Base-by-base conservation (phyloP, 129 eudicot genomes). In the Escallonia rubra region DNA sequence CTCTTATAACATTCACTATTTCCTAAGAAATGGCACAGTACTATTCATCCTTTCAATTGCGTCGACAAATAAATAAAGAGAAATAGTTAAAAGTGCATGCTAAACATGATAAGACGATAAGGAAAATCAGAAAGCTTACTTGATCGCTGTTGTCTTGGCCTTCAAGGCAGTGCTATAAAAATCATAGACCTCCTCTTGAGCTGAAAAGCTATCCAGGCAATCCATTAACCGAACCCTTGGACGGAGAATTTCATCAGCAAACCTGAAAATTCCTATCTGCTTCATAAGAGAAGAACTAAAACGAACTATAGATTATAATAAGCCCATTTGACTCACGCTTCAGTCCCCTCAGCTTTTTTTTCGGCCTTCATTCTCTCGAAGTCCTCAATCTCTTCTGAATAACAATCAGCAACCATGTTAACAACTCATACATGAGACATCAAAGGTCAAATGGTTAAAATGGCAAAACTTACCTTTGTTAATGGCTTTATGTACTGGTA, bases 191-290 rank as follows among this genome's bases (percentile, higher is more conserved):
- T 89, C 99, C 82, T 89, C 99, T 10, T 83, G 87, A 73, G 78
- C 76, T 53, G 93, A 82, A 77, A 82, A 94, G 81, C 83, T 80
- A 50, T 83, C 80, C 71, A 94, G 55, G 67, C 99, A 94, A 64
- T 81, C 97, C 67, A 79, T 77, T 76, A 94, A 67, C 3, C 86
- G 93, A 60, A 94, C 97, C 77, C 99, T 85, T 54, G 97, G 99
- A 46, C 99, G 97, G 44, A 94, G 89, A 55, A 87, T 85, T 83
- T 94, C 96, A 67, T 82, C 83, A 1, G 87, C 70, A 15, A 80
- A 77, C 52, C 99, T 94, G 90, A 41, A 40, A 58, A 70, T 55
- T 51, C 43, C 56, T 71, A 41, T 23, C 11, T 23, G 62, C 12
- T 67, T 51, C 38, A 52, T n/a, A 57, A 80, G 5, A 52, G 40